Evolutionary conservation across 169 alveolate genomes (phyloP).

Genomic region (Amoebophrya sp.): DNA sequence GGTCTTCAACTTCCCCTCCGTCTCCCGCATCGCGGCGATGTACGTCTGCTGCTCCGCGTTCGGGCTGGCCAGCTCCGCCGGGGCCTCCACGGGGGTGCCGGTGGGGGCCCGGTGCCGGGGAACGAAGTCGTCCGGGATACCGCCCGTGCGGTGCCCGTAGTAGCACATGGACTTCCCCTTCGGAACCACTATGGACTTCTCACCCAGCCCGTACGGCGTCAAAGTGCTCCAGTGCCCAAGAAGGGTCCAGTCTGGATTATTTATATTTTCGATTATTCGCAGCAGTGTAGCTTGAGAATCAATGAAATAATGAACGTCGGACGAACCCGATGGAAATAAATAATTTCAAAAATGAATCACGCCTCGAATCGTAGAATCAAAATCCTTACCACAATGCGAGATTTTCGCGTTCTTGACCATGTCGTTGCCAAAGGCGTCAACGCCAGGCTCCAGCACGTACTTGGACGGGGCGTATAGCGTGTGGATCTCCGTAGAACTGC

Average conservation of each 20-base stretch:
- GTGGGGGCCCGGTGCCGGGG: not conserved
- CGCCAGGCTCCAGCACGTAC: conserved; percentile 14
- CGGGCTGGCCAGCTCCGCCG: too few relatives aligned
- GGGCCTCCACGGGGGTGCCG: not conserved
- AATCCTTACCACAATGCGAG: not conserved
- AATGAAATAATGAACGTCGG: too few relatives aligned
- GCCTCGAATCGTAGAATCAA: too few relatives aligned
- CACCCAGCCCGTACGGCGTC: not conserved
- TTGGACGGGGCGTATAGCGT: not conserved
- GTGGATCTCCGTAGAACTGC: not conserved
- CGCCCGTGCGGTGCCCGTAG: not conserved
- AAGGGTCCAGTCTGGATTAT: not conserved
- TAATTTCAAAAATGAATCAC: too few relatives aligned
- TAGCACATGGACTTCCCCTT: not conserved
- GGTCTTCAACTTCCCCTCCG: not conserved
- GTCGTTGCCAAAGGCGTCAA: not conserved
- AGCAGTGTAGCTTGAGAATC: too few relatives aligned
- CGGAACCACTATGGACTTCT: not conserved
- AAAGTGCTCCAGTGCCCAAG: not conserved
- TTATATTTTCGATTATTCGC: too few relatives aligned
- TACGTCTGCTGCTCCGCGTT: not conserved
- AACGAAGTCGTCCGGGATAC: not conserved
- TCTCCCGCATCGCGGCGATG: not conserved
- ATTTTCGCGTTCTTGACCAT: not conserved
- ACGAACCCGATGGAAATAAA: too few relatives aligned